These are phyloP conservation scores for Phytophthora cryptogea DNA, from an alignment of 352 stramenopile genomes.

Conservation along the genomic window DNA sequence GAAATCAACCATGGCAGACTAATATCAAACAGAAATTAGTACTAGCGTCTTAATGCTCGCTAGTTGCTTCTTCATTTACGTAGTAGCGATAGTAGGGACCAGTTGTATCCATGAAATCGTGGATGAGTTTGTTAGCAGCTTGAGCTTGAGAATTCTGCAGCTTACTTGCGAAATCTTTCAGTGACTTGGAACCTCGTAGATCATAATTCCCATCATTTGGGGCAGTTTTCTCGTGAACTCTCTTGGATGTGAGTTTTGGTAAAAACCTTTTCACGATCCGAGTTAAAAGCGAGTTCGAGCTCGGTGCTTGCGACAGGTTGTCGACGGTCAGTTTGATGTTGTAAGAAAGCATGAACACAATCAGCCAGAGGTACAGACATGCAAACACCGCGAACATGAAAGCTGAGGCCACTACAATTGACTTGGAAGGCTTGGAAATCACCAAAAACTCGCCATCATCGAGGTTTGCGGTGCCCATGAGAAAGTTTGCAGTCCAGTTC, in stretches of 20 bases:
- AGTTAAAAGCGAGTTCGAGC: constrained; percentile 23
- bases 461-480: constrained; percentile 45
- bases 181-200: background rate
- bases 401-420: constrained; percentile 35
- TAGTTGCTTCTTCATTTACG: constrained; percentile 15
- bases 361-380: constrained; percentile 38
- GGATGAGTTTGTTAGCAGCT: constrained; percentile 22
- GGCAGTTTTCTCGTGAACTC: background rate
- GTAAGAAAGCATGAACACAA: constrained; percentile 45
- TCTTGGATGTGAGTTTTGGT: background rate
- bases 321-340: constrained; percentile 25
- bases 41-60: background rate
- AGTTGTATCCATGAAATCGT: constrained; percentile 39
- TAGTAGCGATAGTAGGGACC: constrained; percentile 47
- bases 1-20: constrained; percentile 38
- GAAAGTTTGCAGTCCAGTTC: constrained; percentile 42
- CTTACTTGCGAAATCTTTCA: no score
- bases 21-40: background rate
- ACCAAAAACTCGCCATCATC: constrained; percentile 59
- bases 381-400: constrained; percentile 38
- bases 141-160: background rate
- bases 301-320: constrained; percentile 19
- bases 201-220: no score
- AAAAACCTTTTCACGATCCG: background rate
- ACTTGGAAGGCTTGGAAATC: constrained; percentile 33